Evolutionary conservation across 495 filamentous ascomycete genomes (phyloP).

Genomic region (Thermothielavioides terrestris): DNA sequence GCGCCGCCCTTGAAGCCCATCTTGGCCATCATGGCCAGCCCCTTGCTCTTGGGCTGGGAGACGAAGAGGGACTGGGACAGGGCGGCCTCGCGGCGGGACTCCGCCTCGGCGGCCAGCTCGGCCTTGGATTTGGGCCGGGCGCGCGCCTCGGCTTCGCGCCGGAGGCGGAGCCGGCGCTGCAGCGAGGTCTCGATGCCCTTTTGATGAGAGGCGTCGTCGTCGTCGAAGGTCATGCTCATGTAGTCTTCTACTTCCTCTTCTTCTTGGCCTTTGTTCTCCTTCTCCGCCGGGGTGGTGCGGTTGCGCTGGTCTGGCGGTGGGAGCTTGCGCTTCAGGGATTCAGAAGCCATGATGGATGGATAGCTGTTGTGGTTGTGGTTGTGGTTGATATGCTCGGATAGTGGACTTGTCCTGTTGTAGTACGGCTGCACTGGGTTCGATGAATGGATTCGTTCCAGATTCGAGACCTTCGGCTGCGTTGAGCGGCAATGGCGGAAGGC

Average conservation of each 20-base stretch:
- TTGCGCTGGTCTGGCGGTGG: neutral
- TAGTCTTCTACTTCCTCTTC: constrained; percentile 50
- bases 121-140: constrained; percentile 67
- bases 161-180: constrained; percentile 46
- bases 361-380: too few species aligned
- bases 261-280: neutral
- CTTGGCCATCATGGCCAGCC: constrained; percentile 92
- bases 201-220: constrained; percentile 3
- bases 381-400: too few species aligned
- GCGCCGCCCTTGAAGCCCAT: constrained; percentile 78
- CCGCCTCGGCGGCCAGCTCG: constrained; percentile 64
- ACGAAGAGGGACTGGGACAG: constrained; percentile 59
- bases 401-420: too few species aligned
- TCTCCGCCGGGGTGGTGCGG: neutral
- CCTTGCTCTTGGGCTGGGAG: constrained; percentile 51
- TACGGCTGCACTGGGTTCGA: too few species aligned
- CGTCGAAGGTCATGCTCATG: constrained; percentile 54
- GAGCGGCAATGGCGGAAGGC: too few species aligned
- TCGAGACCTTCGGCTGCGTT: too few species aligned
- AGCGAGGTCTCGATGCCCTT: constrained; percentile 48
- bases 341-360: neutral
- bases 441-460: too few species aligned
- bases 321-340: neutral
- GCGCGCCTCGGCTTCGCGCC: constrained; percentile 51
- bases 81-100: constrained; percentile 61